These are phyloP conservation scores for Colletotrichum tabaci DNA, from an alignment of 2,329 filamentous ascomycete species.

Conservation along the genomic window DNA sequence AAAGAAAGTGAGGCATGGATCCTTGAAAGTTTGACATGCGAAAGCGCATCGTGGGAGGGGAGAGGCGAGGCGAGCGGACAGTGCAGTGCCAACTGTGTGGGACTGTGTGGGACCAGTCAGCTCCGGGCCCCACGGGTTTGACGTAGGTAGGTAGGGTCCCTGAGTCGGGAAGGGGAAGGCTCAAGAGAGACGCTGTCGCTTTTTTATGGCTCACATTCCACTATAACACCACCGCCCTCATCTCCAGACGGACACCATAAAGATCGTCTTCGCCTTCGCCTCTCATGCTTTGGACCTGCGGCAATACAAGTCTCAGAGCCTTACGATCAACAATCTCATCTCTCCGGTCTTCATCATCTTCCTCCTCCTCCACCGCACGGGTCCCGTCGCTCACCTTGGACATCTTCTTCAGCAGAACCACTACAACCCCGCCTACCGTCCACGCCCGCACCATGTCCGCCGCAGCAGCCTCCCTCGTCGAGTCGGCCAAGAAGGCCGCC, in stretches of 20 bases:
- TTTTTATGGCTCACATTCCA: constrained; percentile 39
- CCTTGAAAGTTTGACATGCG: constrained; percentile 31
- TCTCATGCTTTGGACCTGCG: constrained; percentile 31
- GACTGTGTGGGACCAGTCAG: not conserved
- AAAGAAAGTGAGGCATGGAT: constrained; percentile 24
- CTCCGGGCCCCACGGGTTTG: not conserved
- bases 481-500: constrained; percentile 82
- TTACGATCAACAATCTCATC: constrained; percentile 32
- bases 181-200: no score
- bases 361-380: constrained; percentile 37
- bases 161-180: no score
- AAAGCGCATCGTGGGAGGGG: constrained; percentile 19
- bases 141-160: no score
- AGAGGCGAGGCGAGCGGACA: not conserved
- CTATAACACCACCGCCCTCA: constrained; percentile 33
- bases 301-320: constrained; percentile 11
- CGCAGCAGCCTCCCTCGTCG: constrained; percentile 64
- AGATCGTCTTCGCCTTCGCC: not conserved
- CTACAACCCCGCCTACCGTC: constrained; percentile 19
- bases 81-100: not conserved
- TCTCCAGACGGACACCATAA: not conserved
- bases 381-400: constrained; percentile 1
- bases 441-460: constrained; percentile 53
- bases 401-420: constrained; percentile 3
- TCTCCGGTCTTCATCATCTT: not conserved